A percentile compares a stretch with the other conserved stretches of the same genome.
phyloP scores from a whole-genome alignment of 805 yeast species.

The Groenewaldozyma salmanticensis region DNA sequence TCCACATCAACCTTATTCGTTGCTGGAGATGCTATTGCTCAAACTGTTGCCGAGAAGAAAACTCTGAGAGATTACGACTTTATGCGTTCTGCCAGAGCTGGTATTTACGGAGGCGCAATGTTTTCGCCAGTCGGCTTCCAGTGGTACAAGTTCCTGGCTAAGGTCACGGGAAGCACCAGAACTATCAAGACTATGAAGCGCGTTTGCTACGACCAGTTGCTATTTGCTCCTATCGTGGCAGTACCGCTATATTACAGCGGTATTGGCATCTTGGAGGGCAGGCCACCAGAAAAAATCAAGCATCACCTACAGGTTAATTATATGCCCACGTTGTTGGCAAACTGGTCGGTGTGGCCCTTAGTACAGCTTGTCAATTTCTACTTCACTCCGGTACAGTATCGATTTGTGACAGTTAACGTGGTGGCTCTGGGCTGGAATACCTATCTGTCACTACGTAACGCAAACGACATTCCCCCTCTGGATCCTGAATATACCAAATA shows the following conservation, averaged over 20 bases:
- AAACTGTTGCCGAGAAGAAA: slow-evolving; percentile 33
- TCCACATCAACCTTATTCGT: slow-evolving; percentile 56
- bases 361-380: slow-evolving; percentile 69
- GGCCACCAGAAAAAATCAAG: slow-evolving; percentile 32
- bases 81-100: slow-evolving; percentile 51
- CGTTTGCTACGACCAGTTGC: slow-evolving; percentile 60
- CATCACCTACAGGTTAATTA: slow-evolving; percentile 34
- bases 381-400: slow-evolving; percentile 57
- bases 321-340: slow-evolving; percentile 48
- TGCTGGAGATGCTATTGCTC: slow-evolving; percentile 69
- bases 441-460: slow-evolving; percentile 53
- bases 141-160: slow-evolving; percentile 48
- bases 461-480: neutral
- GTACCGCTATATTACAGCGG: slow-evolving; percentile 62
- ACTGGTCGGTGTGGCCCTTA: slow-evolving; percentile 84
- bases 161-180: slow-evolving; percentile 26
- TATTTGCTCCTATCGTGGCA: slow-evolving; percentile 64
- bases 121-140: slow-evolving; percentile 68
- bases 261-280: slow-evolving; percentile 59
- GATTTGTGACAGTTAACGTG: slow-evolving; percentile 59
- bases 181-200: slow-evolving; percentile 33
- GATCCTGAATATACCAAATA: neutral
- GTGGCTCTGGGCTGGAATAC: slow-evolving; percentile 81
- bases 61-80: slow-evolving; percentile 33
- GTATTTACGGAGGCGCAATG: slow-evolving; percentile 58